Evolutionary conservation across 1,284 basidiomycete species (phyloP).

Genomic region (Cryptococcus sp.): DNA sequence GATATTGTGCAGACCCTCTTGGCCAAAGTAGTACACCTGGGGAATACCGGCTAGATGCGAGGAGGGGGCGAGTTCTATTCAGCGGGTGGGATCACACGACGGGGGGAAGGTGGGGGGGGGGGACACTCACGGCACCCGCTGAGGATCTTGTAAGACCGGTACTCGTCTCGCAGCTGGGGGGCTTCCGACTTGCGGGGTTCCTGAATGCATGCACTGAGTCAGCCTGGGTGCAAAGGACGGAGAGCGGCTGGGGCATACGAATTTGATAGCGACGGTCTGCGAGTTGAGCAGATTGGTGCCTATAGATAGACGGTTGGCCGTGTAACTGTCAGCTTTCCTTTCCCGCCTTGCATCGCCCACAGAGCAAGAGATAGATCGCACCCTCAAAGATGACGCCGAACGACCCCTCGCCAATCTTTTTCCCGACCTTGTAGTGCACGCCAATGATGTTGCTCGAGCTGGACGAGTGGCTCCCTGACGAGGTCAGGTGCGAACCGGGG

Average conservation of each 20-base stretch:
- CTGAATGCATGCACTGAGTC: constrained; percentile 51
- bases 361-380: constrained; percentile 40
- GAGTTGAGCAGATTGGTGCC: constrained; percentile 93
- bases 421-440: constrained; percentile 60
- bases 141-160: constrained; percentile 93
- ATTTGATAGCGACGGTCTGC: constrained; percentile 96
- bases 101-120: constrained; percentile 8
- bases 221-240: not conserved
- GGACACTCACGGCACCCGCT: constrained; percentile 76
- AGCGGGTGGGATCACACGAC: not conserved
- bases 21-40: constrained; percentile 96
- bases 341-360: no score
- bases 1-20: constrained; percentile 96
- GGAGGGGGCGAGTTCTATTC: not conserved
- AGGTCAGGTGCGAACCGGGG: constrained; percentile 41
- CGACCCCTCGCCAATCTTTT: constrained; percentile 68
- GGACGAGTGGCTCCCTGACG: constrained; percentile 39
- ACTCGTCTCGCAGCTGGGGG: constrained; percentile 93
- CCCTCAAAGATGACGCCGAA: constrained; percentile 98
- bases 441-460: constrained; percentile 53
- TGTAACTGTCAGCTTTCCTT: not conserved
- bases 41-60: constrained; percentile 69
- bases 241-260: constrained; percentile 60
- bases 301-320: constrained; percentile 39
- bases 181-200: constrained; percentile 95